A percentile compares a stretch with the other conserved stretches of the same genome.
phyloP scores from a whole-genome alignment of 2,329 filamentous ascomycete genomes.

The Diplodia mutila region DNA sequence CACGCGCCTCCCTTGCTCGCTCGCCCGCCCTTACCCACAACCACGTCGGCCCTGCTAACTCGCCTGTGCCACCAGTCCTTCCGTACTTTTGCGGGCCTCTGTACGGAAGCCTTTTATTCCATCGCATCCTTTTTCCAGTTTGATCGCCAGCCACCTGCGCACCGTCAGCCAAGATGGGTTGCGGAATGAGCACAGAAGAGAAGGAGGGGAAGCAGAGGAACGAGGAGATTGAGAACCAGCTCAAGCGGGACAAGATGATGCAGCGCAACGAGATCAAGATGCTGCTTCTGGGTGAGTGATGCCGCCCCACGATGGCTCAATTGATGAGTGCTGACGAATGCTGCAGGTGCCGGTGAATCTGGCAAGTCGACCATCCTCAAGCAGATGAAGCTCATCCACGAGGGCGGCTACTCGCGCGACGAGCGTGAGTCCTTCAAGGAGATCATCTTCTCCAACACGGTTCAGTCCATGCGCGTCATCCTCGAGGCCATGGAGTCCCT shows the following conservation, averaged over 20 bases:
- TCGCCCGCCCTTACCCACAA: conserved; percentile 11
- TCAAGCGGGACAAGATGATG: conserved; percentile 98
- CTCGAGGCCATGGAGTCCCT: conserved; percentile 71
- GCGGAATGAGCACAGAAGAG: conserved; percentile 99
- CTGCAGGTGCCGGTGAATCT: conserved; percentile 90
- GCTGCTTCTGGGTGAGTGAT: conserved; percentile 85
- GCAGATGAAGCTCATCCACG: conserved; percentile 99
- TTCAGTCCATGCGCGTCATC: conserved; percentile 72
- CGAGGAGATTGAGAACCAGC: conserved; percentile 99
- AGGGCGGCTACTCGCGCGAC: conserved; percentile 97
- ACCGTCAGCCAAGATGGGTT: conserved; percentile 78
- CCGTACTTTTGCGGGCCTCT: conserved; percentile 25
- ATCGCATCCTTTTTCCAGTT: conserved; percentile 6
- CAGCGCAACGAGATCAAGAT: conserved; percentile 99
- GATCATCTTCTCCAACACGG: conserved; percentile 73
- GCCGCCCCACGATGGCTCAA: conserved; percentile 25
- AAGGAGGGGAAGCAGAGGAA: conserved; percentile 99
- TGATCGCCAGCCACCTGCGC: background rate
- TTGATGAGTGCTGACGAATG: conserved; percentile 27
- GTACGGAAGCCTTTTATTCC: conserved; percentile 22
- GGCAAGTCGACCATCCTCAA: conserved; percentile 94
- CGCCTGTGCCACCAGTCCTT: conserved; percentile 11
- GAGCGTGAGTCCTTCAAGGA: conserved; percentile 72
- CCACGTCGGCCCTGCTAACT: conserved; percentile 16
- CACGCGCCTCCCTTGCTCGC: conserved; percentile 23